phyloP scores from a whole-genome alignment of 495 filamentous ascomycete genomes.

The Neurospora cerealis region DNA sequence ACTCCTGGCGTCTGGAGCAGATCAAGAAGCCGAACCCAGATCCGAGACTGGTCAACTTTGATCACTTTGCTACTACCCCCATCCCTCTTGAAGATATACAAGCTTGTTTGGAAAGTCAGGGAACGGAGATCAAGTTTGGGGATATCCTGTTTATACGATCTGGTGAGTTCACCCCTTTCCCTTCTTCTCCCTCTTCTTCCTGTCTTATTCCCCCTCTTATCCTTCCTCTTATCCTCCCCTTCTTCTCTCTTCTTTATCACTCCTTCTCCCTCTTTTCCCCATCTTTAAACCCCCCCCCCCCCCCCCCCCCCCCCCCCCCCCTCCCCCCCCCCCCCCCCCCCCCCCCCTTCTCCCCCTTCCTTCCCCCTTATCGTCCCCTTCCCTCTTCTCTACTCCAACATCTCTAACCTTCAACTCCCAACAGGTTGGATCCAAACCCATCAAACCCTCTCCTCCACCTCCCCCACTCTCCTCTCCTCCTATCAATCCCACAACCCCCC shows the following conservation, averaged over 20 bases:
- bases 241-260: not conserved
- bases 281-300: too few relatives aligned
- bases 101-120: conserved; percentile 34
- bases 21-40: not conserved
- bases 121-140: conserved; percentile 38
- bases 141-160: conserved; percentile 46
- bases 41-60: conserved; percentile 12
- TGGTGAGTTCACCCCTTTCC: conserved; percentile 12
- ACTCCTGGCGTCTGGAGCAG: conserved; percentile 34
- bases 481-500: conserved; percentile 24
- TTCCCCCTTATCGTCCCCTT: not conserved
- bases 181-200: not conserved
- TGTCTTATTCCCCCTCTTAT: not conserved
- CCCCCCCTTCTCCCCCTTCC: not conserved
- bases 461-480: conserved; percentile 21
- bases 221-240: not conserved
- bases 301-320: too few relatives aligned
- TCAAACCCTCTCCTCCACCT: conserved; percentile 3
- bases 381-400: not conserved
- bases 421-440: conserved; percentile 35
- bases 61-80: conserved; percentile 29
- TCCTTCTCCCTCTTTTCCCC: too few relatives aligned
- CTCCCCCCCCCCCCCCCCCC: too few relatives aligned
- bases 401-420: not conserved
- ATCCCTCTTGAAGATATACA: conserved; percentile 38